Conservation (phyloP, 2,329 filamentous ascomycete species). For the Cladophialophora yegresii region DNA sequence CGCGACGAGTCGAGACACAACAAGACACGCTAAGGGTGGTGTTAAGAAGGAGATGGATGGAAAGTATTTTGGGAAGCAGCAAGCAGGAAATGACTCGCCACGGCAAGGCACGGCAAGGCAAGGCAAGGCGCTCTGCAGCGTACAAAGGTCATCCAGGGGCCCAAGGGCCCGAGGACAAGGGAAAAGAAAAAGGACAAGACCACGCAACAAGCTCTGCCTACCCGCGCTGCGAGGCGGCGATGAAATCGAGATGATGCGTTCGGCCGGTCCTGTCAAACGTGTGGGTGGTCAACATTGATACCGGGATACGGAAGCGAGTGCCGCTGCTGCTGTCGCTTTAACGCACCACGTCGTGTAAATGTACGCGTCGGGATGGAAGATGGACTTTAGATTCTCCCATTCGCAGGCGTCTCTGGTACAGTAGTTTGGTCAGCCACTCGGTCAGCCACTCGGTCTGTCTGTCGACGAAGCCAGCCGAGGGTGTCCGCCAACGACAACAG, state of each 20-base stretch:
- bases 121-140: neutral
- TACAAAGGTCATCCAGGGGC: neutral
- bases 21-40: too few relatives aligned
- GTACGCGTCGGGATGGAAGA: constrained; percentile 53
- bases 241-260: constrained; percentile 49
- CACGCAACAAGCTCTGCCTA: neutral
- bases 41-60: too few relatives aligned
- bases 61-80: too few relatives aligned
- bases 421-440: neutral
- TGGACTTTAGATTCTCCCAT: constrained; percentile 56
- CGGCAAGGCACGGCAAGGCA: too few relatives aligned
- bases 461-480: too few relatives aligned
- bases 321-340: neutral
- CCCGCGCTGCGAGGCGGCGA: constrained; percentile 53
- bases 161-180: neutral
- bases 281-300: constrained; percentile 48
- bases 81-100: too few relatives aligned
- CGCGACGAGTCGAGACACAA: too few relatives aligned
- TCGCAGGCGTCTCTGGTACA: constrained; percentile 51
- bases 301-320: constrained; percentile 19
- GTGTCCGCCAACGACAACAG: too few relatives aligned
- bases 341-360: constrained; percentile 55
- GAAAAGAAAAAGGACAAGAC: neutral
- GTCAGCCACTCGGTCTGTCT: too few relatives aligned
- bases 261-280: constrained; percentile 58